A percentile compares a stretch with the other conserved stretches of the same genome.
Conservation (phyloP, 805 yeast genomes). For the Wickerhamomyces chambardii region DNA sequence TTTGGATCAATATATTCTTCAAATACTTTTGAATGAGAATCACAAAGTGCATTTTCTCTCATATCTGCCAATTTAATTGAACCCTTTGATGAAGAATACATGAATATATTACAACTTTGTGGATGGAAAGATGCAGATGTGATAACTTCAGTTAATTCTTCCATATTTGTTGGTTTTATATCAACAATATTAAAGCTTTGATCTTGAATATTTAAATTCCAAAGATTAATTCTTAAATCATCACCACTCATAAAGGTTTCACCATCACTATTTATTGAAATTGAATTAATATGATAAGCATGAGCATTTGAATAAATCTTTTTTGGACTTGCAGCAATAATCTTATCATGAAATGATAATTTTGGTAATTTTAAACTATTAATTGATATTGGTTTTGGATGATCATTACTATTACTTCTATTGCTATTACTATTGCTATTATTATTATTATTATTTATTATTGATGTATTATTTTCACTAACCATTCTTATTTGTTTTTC, state of each 20-base stretch:
- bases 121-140: slow-evolving; percentile 98
- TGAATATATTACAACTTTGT: slow-evolving; percentile 79
- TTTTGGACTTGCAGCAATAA: slow-evolving; percentile 92
- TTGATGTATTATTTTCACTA: slow-evolving; percentile 62
- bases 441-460: slow-evolving; percentile 1
- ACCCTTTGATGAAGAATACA: slow-evolving; percentile 94
- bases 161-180: slow-evolving; percentile 97
- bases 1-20: slow-evolving; percentile 93
- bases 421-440: slow-evolving; percentile 4
- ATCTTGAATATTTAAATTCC: slow-evolving; percentile 93
- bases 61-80: slow-evolving; percentile 92
- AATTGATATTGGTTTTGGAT: slow-evolving; percentile 22
- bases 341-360: slow-evolving; percentile 87
- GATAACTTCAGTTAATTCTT: slow-evolving; percentile 95
- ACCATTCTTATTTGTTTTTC: slow-evolving; percentile 90
- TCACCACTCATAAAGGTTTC: slow-evolving; percentile 92
- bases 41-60: slow-evolving; percentile 94
- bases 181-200: slow-evolving; percentile 96
- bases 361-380: slow-evolving; percentile 69
- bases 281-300: slow-evolving; percentile 95
- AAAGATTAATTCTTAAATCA: slow-evolving; percentile 88
- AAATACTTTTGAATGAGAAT: slow-evolving; percentile 74
- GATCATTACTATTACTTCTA: slow-evolving; percentile 7
- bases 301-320: slow-evolving; percentile 92
- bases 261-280: slow-evolving; percentile 89